phyloP scores from a whole-genome alignment of 164 flowering plant species.

The Annona cherimola region DNA sequence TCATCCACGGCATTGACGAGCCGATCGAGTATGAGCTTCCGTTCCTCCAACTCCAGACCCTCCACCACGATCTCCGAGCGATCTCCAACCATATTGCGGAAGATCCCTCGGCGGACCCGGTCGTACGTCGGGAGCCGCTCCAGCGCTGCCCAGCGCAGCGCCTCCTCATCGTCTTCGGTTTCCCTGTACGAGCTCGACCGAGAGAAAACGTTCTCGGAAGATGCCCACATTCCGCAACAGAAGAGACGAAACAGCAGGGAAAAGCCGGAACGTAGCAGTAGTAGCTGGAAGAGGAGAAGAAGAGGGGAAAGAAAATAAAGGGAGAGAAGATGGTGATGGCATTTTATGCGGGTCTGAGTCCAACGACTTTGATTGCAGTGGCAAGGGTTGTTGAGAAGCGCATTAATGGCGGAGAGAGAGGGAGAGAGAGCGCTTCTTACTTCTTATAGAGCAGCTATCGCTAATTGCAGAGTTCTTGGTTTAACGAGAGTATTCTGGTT shows the following conservation, averaged over 20 bases:
- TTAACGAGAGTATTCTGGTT: too few relatives aligned
- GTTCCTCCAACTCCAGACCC: constrained; percentile 47
- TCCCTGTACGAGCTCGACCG: constrained; percentile 61
- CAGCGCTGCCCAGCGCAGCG: constrained; percentile 88
- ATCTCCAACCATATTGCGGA: constrained; percentile 60
- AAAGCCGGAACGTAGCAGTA: constrained; percentile 6
- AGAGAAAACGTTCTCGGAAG: constrained; percentile 51
- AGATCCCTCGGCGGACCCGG: constrained; percentile 71
- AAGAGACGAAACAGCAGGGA: constrained; percentile 25
- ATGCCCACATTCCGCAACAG: constrained; percentile 58
- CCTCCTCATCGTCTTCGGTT: constrained; percentile 71
- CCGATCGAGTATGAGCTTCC: constrained; percentile 50
- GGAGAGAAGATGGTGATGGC: not conserved
- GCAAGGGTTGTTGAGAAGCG: not conserved
- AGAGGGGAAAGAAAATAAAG: constrained; percentile 21
- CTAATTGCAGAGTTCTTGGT: too few relatives aligned
- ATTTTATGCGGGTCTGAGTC: not conserved
- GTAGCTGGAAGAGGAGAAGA: constrained; percentile 27
- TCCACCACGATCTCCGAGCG: constrained; percentile 49
- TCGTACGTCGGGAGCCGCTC: constrained; percentile 82
- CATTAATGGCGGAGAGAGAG: not conserved
- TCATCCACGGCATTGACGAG: constrained; percentile 43
- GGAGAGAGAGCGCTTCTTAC: not conserved
- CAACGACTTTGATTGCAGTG: not conserved
- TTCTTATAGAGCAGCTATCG: too few relatives aligned